Evolutionary conservation across 2,329 filamentous ascomycete genomes (phyloP).

Genomic region (Xylariaceae sp.): DNA sequence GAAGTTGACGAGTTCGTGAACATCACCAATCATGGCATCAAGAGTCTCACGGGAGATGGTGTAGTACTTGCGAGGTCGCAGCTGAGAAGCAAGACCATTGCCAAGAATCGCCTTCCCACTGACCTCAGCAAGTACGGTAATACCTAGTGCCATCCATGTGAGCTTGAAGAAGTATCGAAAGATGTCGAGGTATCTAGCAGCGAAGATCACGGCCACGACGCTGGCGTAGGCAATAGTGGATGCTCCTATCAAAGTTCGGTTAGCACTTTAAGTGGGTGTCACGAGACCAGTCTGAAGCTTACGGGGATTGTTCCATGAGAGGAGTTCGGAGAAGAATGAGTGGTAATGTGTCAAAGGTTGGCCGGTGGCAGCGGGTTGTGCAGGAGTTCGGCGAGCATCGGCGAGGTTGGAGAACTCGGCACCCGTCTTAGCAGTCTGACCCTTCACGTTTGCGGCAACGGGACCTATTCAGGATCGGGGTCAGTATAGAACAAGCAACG

Average conservation of each 20-base stretch:
- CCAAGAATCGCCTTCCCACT: constrained; percentile 66
- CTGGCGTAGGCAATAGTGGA: constrained; percentile 69
- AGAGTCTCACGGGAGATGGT: constrained; percentile 69
- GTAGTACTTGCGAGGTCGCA: constrained; percentile 72
- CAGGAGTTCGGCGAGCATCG: constrained; percentile 61
- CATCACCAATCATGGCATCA: constrained; percentile 66
- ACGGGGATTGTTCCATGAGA: constrained; percentile 75
- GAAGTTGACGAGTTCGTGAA: constrained; percentile 74
- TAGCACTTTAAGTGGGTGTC: constrained; percentile 30
- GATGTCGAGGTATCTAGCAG: constrained; percentile 69
- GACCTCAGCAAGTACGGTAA: constrained; percentile 67
- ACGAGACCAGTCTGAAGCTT: constrained; percentile 43
- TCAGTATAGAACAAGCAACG: constrained; percentile 21
- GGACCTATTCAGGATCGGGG: constrained; percentile 53
- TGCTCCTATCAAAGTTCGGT: constrained; percentile 53
- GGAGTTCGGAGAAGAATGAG: constrained; percentile 72
- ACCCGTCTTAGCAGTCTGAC: constrained; percentile 61
- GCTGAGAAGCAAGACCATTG: constrained; percentile 68
- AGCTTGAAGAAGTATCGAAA: constrained; percentile 70
- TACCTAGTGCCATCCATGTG: constrained; percentile 66
- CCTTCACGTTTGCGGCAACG: constrained; percentile 64
- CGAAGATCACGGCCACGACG: constrained; percentile 65
- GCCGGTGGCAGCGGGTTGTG: constrained; percentile 62
- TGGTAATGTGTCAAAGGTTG: constrained; percentile 73
- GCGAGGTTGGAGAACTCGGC: constrained; percentile 65